Evolutionary conservation across 257 asterid genomes (phyloP).

Genomic region (Paulownia fortunei): DNA sequence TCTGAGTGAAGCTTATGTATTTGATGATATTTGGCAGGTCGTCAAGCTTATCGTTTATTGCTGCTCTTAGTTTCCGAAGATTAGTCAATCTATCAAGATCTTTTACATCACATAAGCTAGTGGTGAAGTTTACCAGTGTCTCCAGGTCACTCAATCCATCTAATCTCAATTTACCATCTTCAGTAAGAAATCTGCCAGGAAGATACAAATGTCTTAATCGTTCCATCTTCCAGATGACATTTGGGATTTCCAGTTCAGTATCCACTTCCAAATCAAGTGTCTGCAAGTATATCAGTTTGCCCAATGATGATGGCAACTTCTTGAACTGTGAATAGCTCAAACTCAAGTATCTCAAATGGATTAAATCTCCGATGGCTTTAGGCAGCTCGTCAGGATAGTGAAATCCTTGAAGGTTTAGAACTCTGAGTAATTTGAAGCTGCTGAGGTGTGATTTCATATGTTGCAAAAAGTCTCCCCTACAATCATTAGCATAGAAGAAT

Average conservation of each 20-base stretch:
- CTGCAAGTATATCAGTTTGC: constrained; percentile 36
- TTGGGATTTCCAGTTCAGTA: constrained; percentile 34
- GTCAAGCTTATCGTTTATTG: constrained; percentile 35
- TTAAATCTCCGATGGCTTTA: constrained; percentile 30
- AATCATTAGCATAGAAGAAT: constrained; percentile 44
- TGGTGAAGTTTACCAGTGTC: constrained; percentile 51
- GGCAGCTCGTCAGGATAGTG: constrained; percentile 31
- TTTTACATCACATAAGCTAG: constrained; percentile 45
- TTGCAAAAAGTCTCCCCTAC: constrained; percentile 28
- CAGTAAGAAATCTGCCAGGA: constrained; percentile 37
- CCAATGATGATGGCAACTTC: constrained; percentile 48
- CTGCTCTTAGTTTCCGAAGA: constrained; percentile 48
- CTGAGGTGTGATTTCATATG: constrained; percentile 9
- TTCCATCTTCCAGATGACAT: constrained; percentile 45
- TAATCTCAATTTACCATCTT: constrained; percentile 36
- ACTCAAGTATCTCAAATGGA: constrained; percentile 45
- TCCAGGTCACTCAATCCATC: constrained; percentile 39
- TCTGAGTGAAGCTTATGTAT: constrained; percentile 47
- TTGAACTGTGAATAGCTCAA: constrained; percentile 44
- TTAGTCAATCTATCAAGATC: constrained; percentile 43
- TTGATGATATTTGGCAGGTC: constrained; percentile 41
- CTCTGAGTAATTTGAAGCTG: constrained; percentile 31
- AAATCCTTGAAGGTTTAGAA: constrained; percentile 40
- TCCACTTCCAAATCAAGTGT: constrained; percentile 48
- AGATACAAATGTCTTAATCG: constrained; percentile 46